Evolutionary conservation across 2,329 filamentous ascomycete genomes (phyloP).

Genomic region (Microsporum audouinii): DNA sequence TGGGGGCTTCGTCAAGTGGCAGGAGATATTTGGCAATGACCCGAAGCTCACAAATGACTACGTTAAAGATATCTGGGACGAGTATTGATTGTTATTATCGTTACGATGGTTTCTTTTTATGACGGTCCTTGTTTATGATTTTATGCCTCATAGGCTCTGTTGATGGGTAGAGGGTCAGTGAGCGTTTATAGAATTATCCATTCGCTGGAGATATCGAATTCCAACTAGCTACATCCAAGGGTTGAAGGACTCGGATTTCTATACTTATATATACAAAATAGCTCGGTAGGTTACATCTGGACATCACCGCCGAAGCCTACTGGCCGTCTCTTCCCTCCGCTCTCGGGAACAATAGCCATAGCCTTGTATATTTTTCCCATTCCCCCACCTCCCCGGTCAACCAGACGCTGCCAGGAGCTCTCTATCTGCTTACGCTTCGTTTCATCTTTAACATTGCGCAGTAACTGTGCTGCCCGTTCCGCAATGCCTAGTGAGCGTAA

Average conservation of each 20-base stretch:
- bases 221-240: neutral
- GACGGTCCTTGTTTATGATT: neutral
- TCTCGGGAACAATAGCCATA: constrained; percentile 78
- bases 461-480: constrained; percentile 60
- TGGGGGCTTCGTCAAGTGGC: constrained; percentile 78
- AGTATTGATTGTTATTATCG: constrained; percentile 25
- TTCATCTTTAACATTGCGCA: constrained; percentile 39
- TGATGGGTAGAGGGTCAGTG: neutral
- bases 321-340: constrained; percentile 59
- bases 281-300: constrained; percentile 10
- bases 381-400: constrained; percentile 69
- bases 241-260: neutral
- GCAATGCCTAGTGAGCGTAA: constrained; percentile 69
- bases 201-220: neutral
- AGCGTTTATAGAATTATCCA: neutral
- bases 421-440: constrained; percentile 53
- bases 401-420: constrained; percentile 64
- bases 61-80: constrained; percentile 71
- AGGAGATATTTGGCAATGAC: constrained; percentile 68
- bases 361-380: constrained; percentile 96
- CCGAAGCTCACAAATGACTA: constrained; percentile 72
- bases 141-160: neutral
- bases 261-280: neutral
- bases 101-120: neutral
- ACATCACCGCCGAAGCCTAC: constrained; percentile 78